A percentile compares a stretch with the other conserved stretches of the same genome.
These are phyloP conservation scores for Venturia carpophila DNA, from an alignment of 2,329 filamentous ascomycete genomes.

Conservation along the genomic window DNA sequence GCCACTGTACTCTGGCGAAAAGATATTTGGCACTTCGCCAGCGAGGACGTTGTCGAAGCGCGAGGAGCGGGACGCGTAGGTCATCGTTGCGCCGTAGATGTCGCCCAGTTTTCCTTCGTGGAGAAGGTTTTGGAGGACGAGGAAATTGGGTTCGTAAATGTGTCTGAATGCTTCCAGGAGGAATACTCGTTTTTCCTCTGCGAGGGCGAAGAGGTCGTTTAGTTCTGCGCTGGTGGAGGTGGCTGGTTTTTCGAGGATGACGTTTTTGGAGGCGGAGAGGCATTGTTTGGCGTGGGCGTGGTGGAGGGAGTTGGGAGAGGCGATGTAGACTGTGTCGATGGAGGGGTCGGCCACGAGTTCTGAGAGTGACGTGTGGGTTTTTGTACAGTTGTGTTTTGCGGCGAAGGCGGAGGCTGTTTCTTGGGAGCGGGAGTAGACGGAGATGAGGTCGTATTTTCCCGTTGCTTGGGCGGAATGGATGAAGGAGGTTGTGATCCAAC, in stretches of 20 bases:
- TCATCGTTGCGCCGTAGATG: slow-evolving; percentile 39
- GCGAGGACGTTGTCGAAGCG: slow-evolving; percentile 41
- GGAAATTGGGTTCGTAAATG: slow-evolving; percentile 44
- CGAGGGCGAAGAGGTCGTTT: slow-evolving; percentile 36
- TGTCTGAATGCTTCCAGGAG: slow-evolving; percentile 44
- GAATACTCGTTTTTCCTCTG: slow-evolving; percentile 35
- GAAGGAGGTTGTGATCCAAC: slow-evolving; percentile 45
- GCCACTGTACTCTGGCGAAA: slow-evolving; percentile 40
- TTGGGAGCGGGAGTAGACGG: slow-evolving; percentile 41
- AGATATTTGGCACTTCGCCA: slow-evolving; percentile 42
- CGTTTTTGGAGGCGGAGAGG: slow-evolving; percentile 39
- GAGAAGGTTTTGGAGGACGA: slow-evolving; percentile 32
- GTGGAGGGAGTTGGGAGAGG: slow-evolving; percentile 42
- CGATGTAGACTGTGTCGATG: slow-evolving; percentile 41
- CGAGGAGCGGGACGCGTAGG: slow-evolving; percentile 38
- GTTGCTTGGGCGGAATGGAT: slow-evolving; percentile 38
- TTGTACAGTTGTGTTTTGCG: slow-evolving; percentile 32
- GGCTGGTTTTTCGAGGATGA: slow-evolving; percentile 44
- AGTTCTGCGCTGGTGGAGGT: slow-evolving; percentile 38
- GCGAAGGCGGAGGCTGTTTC: slow-evolving; percentile 38
- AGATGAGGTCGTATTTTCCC: slow-evolving; percentile 36
- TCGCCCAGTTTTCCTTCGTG: slow-evolving; percentile 33
- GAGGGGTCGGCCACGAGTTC: slow-evolving; percentile 32
- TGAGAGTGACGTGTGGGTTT: slow-evolving; percentile 35
- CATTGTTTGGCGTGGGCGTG: slow-evolving; percentile 38